Conservation (phyloP, 345 rosid species). For the Hibiscus tridactylites region DNA sequence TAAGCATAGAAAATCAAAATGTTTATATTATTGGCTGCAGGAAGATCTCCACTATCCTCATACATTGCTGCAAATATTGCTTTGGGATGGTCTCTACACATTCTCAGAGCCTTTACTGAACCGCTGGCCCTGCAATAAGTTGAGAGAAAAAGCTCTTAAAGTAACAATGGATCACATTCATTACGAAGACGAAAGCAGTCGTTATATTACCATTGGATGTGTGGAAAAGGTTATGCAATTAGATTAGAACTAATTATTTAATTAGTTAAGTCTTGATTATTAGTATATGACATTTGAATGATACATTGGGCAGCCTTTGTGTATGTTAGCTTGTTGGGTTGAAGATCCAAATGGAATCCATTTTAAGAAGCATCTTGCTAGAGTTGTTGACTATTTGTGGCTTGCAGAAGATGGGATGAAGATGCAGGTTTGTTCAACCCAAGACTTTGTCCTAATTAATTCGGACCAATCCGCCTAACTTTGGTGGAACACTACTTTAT, state of each 20-base stretch:
- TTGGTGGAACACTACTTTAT: background rate
- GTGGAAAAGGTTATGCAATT: conserved; percentile 38
- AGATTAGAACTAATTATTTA: no score
- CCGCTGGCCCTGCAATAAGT: conserved; percentile 45
- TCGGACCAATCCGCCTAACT: no score
- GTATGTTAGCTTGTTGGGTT: conserved; percentile 65
- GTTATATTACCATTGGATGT: conserved; percentile 53
- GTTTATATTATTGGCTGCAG: conserved; percentile 12
- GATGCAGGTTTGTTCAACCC: conserved; percentile 21
- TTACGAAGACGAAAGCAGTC: conserved; percentile 54
- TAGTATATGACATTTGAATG: no score
- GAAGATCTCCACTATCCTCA: conserved; percentile 48
- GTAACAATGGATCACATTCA: conserved; percentile 47
- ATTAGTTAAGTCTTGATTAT: no score
- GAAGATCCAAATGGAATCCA: conserved; percentile 51
- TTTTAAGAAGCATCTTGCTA: conserved; percentile 53
- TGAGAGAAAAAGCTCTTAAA: conserved; percentile 40
- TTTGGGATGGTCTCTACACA: conserved; percentile 48
- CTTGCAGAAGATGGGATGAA: conserved; percentile 66
- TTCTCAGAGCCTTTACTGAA: conserved; percentile 41
- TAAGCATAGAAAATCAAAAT: no score
- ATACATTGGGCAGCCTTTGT: conserved; percentile 2
- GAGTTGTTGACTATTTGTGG: conserved; percentile 60
- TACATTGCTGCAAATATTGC: conserved; percentile 14
- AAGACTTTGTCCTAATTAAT: no score